These are phyloP conservation scores for Trichosporon sp. DNA, from an alignment of 1,284 basidiomycete species.

Conservation along the genomic window DNA sequence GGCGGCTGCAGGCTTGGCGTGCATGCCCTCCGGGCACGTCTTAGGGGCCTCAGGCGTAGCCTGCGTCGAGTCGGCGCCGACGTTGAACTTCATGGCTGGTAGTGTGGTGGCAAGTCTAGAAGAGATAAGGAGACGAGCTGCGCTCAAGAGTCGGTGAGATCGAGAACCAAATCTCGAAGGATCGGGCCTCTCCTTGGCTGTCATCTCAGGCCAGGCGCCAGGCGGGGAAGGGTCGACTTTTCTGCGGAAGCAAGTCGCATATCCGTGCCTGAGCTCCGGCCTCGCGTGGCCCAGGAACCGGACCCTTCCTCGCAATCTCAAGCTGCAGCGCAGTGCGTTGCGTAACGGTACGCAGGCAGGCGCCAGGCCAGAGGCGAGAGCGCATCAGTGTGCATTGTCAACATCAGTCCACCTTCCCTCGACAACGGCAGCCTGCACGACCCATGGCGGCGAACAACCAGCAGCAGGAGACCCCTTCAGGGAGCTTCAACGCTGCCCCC, in stretches of 20 bases:
- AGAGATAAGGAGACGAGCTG: background rate
- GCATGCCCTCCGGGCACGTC: slow-evolving; percentile 7
- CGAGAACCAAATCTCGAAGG: background rate
- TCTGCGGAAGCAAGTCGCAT: slow-evolving; percentile 23
- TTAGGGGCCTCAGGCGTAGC: background rate
- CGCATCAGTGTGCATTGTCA: slow-evolving; percentile 7
- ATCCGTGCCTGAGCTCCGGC: slow-evolving; percentile 11
- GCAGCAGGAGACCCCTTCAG: background rate
- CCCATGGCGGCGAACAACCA: slow-evolving; percentile 14
- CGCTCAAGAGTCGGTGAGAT: background rate
- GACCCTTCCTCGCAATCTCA: slow-evolving; percentile 8
- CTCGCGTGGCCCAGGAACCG: slow-evolving; percentile 11
- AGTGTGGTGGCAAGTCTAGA: background rate
- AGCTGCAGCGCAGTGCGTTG: background rate
- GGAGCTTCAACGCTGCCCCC: slow-evolving; percentile 16
- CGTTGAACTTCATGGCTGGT: slow-evolving; percentile 13
- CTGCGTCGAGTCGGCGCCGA: slow-evolving; percentile 7
- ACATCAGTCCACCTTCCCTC: slow-evolving; percentile 1
- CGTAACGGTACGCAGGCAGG: background rate
- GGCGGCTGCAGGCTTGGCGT: slow-evolving; percentile 2
- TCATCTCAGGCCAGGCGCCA: background rate
- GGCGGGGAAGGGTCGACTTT: slow-evolving; percentile 20
- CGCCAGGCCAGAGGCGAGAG: background rate
- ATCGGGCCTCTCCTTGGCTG: background rate
- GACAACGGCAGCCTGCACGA: background rate